Conservation (phyloP, 306 rosid genomes). For the Delonix regia region DNA sequence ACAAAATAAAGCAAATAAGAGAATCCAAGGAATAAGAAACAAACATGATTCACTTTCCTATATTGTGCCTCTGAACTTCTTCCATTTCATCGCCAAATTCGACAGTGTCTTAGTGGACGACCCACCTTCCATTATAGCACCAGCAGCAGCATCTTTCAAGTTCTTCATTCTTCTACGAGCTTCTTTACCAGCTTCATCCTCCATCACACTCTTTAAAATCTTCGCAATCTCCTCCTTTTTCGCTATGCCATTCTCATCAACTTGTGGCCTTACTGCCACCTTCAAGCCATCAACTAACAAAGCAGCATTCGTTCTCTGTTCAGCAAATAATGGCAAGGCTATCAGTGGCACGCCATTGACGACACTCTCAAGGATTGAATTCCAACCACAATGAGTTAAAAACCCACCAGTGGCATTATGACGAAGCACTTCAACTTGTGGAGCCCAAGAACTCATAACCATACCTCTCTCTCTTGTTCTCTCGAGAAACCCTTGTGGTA, state of each 20-base stretch:
- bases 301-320: slow-evolving; percentile 43
- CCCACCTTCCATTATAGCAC: slow-evolving; percentile 41
- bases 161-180: slow-evolving; percentile 23
- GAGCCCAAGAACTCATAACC: slow-evolving; percentile 39
- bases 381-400: slow-evolving; percentile 53
- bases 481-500: slow-evolving; percentile 41
- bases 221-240: slow-evolving; percentile 40
- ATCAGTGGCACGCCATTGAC: slow-evolving; percentile 42
- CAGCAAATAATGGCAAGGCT: slow-evolving; percentile 55
- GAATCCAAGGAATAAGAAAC: no score
- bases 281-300: slow-evolving; percentile 28
- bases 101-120: slow-evolving; percentile 44
- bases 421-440: slow-evolving; percentile 44
- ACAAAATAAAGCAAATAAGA: no score
- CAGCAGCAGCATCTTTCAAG: slow-evolving; percentile 29
- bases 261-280: slow-evolving; percentile 41
- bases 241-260: slow-evolving; percentile 26
- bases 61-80: neutral
- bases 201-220: slow-evolving; percentile 32
- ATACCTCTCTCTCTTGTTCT: slow-evolving; percentile 41
- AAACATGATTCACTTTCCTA: neutral
- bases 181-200: slow-evolving; percentile 42
- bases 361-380: slow-evolving; percentile 41
- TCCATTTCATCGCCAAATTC: slow-evolving; percentile 45
- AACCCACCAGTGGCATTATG: slow-evolving; percentile 39